Conservation (phyloP, 176 grass and related monocot genomes). For the Avena eriantha region DNA sequence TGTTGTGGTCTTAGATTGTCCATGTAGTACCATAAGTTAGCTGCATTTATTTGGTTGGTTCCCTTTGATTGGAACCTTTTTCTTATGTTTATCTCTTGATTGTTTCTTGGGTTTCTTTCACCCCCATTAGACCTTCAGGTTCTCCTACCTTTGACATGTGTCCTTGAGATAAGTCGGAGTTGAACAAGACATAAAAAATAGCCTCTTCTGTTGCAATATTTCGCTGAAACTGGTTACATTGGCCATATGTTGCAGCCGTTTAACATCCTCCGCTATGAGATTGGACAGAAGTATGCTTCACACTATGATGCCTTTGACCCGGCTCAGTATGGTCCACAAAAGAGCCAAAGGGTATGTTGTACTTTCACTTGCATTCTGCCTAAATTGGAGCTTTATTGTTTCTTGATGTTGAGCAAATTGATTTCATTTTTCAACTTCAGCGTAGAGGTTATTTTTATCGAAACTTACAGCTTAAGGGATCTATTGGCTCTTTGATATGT, state of each 20-base stretch:
- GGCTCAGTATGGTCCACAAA: conserved; percentile 88
- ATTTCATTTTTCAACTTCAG: background rate
- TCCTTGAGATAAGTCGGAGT: conserved; percentile 6
- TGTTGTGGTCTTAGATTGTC: conserved; percentile 15
- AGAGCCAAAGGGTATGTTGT: conserved; percentile 80
- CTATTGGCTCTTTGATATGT: background rate
- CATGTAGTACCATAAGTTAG: background rate
- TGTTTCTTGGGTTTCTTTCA: background rate
- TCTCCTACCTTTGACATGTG: background rate
- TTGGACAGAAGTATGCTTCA: conserved; percentile 92
- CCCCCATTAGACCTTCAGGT: background rate
- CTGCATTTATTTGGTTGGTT: background rate
- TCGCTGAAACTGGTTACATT: conserved; percentile 26
- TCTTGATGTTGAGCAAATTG: background rate
- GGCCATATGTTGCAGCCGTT: conserved; percentile 65
- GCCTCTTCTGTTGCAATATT: background rate
- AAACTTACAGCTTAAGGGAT: conserved; percentile 12
- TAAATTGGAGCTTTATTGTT: background rate
- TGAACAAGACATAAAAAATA: conserved; percentile 5
- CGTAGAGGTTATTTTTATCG: background rate
- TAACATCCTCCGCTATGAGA: conserved; percentile 90
- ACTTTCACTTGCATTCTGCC: conserved; percentile 33
- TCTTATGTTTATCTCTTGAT: background rate
- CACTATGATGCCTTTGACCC: conserved; percentile 98
- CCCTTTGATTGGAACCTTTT: background rate